phyloP scores from a whole-genome alignment of 139 green algal species.

The Auxenochlorella pyrenoidosa region DNA sequence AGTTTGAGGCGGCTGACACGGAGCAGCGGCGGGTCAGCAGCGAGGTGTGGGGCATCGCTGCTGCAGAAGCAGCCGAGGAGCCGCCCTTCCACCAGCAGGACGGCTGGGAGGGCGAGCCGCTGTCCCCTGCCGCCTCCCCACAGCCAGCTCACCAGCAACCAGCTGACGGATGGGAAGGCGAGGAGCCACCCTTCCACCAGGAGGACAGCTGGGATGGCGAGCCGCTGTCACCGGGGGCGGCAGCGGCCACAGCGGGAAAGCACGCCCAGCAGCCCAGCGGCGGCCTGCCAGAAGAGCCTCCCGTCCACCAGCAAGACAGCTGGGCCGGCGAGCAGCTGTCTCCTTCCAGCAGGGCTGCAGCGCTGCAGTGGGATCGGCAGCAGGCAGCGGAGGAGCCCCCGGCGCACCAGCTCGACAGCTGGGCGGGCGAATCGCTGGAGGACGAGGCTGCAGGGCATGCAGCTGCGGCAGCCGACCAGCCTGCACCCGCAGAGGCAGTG shows the following conservation, averaged over 20 bases:
- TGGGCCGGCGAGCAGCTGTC: not conserved
- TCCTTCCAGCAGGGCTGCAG: not conserved
- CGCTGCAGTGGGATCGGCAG: not conserved
- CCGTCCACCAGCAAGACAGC: not conserved
- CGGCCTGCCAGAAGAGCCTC: not conserved
- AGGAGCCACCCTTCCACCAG: not conserved
- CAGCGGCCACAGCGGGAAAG: not conserved
- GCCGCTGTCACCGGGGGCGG: not conserved
- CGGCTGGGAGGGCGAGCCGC: not conserved
- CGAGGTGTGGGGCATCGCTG: not conserved
- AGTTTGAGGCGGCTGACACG: not conserved
- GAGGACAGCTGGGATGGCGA: not conserved
- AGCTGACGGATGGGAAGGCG: not conserved
- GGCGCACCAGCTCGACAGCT: conserved; percentile 6
- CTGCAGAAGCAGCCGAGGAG: conserved; percentile 6
- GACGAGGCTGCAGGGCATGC: not conserved
- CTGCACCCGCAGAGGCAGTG: not conserved
- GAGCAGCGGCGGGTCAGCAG: not conserved
- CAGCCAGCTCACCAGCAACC: not conserved
- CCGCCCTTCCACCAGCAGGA: conserved; percentile 3
- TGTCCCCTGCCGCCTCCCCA: not conserved
- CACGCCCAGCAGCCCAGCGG: not conserved
- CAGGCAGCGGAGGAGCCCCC: not conserved
- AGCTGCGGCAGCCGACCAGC: not conserved
- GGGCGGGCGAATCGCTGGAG: not conserved